Percentiles rank a stretch among this genome's conserved stretches.
phyloP scores from a whole-genome alignment of 768 basidiomycete species.

The Leccinum disarticulatum region DNA sequence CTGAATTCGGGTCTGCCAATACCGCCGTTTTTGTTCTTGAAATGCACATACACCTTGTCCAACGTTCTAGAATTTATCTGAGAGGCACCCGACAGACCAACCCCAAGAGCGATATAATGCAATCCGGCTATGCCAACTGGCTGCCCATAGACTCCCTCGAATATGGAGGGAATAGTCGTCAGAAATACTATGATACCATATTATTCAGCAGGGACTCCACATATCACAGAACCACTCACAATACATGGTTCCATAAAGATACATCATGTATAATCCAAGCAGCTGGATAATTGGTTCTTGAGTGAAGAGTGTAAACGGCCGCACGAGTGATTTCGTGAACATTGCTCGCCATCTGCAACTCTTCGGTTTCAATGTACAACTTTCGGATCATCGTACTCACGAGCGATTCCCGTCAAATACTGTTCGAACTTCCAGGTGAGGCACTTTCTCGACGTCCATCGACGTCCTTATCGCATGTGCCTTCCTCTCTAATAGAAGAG shows the following conservation, averaged over 20 bases:
- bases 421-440: conserved; percentile 42
- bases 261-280: conserved; percentile 66
- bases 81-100: conserved; percentile 55
- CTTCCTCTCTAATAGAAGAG: conserved; percentile 46
- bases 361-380: background rate
- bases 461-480: conserved; percentile 45
- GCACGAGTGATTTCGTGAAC: conserved; percentile 50
- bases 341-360: conserved; percentile 49
- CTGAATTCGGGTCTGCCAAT: conserved; percentile 54
- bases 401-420: conserved; percentile 45
- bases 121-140: conserved; percentile 58
- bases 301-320: conserved; percentile 67
- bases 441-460: conserved; percentile 49
- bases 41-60: conserved; percentile 52
- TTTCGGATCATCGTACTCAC: conserved; percentile 34
- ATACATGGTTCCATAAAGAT: conserved; percentile 64
- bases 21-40: conserved; percentile 51
- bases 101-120: conserved; percentile 69
- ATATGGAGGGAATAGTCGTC: conserved; percentile 63
- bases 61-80: conserved; percentile 54
- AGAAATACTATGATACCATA: conserved; percentile 53
- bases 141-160: conserved; percentile 53
- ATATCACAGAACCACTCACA: conserved; percentile 35
- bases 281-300: conserved; percentile 68
- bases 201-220: background rate